Base-by-base conservation (phyloP, 2,329 filamentous ascomycete genomes). In the Alternaria postmessia region DNA sequence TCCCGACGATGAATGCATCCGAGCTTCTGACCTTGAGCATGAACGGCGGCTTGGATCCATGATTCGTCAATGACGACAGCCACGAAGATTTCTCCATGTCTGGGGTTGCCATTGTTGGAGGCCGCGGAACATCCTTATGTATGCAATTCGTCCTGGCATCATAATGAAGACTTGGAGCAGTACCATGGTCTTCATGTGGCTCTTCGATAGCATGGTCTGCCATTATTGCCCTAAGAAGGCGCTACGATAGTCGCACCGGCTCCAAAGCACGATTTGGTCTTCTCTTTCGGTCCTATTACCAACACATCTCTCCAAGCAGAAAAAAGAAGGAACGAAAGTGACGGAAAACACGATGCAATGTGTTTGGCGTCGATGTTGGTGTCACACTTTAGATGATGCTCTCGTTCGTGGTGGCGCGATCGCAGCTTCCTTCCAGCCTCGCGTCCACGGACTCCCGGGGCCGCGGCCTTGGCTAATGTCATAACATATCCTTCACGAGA, bases 1-100 rank as follows among this genome's bases (percentile, higher is more conserved):
- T 78, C 2, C 66, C 66, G 30, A 75, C 71, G 28, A 79, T 77
- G 51, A 79, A 78, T 1, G 55, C 64, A 42, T 78, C 68, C 1
- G 73, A 75, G 48, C 75, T 77, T 46, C 77, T 71, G 30, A 64
- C 67, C 41, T 70, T 69, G 49, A 79, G 64, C 61, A 77, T 63
- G 24, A 59, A 71, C 3, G 77, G 75, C 24, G 73, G 74, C 5
- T 74, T 69, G 1, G 60, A 51, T 46, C 72, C 68, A 39, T 72
- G 71, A 41, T 76, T 73, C 41, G 72, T 75, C 54, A 77, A 64
- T 49, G 59, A 66, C 52, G 68, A 57, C 38, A 75, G 60, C 74
- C 73, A 77, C 48, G 51, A 54, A 36, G 68, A 67, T 57, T 61
- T 68, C 36, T 55, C 49, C 69, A 69, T 60, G 3, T 32, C 22